Evolutionary conservation across 345 rosid genomes (phyloP), one percentile per base, ranked within the genome.

Genomic region (Leavenworthia alabamica): DNA sequence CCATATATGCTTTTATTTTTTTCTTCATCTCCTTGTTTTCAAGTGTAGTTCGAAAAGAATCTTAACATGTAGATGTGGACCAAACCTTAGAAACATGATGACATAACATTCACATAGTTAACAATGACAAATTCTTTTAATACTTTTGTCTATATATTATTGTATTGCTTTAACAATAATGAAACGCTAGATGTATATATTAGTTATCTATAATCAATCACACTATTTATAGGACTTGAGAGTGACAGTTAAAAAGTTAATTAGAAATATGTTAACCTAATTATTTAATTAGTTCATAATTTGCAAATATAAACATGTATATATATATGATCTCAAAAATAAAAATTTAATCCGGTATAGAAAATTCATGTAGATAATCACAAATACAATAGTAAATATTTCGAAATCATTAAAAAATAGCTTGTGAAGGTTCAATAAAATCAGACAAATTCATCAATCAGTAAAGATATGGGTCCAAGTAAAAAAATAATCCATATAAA

Each of bases 401-500:
- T 43, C 1, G n/a, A 29, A 70, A 39, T 14, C 8, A 33, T 15
- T 8, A 6, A 22, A 13, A 11, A 27, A 50, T 2, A 40, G 48
- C 23, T 20, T 57, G n/a, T 42, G 66, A 58, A 58, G 66, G 66
- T 64, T 64, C 56, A 71, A 71, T 66, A 71, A 64, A 64, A 64
- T 49, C 60, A 71, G 70, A 71, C 70, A 64, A 64, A 62, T 56
- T 70, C 64, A 70, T 70, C 52, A 70, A 56, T 64, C 55, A 58
- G 71, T 64, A 66, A 64, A 72, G 67, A 65, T 32, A 64, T 64
- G 75, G 75, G 66, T 64, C 75, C 75, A 64, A 50, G 20, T 48
- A 66, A 58, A 36, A 36, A 68, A 40, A n/a, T n/a, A 48, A 48
- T 23, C 46, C 41, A 48, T 57, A 71, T 64, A 32, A 43, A 32